Conservation (phyloP, 352 stramenopile genomes). For the Pythium aristosporum region DNA sequence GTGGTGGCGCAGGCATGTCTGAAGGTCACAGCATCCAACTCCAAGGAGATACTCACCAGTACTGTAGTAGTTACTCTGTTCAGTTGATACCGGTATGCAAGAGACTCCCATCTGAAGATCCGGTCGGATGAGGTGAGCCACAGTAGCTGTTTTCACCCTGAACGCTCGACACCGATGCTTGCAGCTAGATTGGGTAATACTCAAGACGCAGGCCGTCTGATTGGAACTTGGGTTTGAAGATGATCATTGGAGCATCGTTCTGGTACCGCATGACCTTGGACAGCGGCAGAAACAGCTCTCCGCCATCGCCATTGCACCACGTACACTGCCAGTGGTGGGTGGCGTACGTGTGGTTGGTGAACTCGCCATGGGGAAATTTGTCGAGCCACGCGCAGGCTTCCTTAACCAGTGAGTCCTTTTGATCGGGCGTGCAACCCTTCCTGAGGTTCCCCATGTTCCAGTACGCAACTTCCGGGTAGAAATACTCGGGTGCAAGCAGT, state of each 20-base stretch:
- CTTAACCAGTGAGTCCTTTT: slow-evolving; percentile 21
- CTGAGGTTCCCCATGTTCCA: slow-evolving; percentile 49
- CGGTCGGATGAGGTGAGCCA: too few species aligned
- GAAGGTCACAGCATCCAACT: too few species aligned
- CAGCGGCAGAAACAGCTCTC: slow-evolving; percentile 30
- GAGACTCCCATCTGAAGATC: too few species aligned
- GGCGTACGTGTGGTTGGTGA: slow-evolving; percentile 43
- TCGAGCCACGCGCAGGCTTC: slow-evolving; percentile 42
- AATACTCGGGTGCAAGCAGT: slow-evolving; percentile 42
- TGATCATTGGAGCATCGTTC: slow-evolving; percentile 7
- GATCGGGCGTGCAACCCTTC: slow-evolving; percentile 23
- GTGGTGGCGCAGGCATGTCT: too few species aligned
- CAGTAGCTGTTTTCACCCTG: too few species aligned
- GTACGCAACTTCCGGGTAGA: slow-evolving; percentile 55
- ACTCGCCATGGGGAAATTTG: slow-evolving; percentile 41
- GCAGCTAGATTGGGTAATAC: background rate
- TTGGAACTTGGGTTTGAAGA: background rate
- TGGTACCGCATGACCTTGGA: slow-evolving; percentile 26
- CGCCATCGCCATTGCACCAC: slow-evolving; percentile 42
- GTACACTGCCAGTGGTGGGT: slow-evolving; percentile 63
- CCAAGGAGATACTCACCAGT: too few species aligned
- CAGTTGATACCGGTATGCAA: too few species aligned
- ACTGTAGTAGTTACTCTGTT: too few species aligned
- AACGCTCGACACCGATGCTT: background rate
- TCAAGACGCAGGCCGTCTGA: background rate